These are phyloP conservation scores for Biscogniauxia mediterranea DNA, from an alignment of 2,329 filamentous ascomycete species.

Conservation along the genomic window DNA sequence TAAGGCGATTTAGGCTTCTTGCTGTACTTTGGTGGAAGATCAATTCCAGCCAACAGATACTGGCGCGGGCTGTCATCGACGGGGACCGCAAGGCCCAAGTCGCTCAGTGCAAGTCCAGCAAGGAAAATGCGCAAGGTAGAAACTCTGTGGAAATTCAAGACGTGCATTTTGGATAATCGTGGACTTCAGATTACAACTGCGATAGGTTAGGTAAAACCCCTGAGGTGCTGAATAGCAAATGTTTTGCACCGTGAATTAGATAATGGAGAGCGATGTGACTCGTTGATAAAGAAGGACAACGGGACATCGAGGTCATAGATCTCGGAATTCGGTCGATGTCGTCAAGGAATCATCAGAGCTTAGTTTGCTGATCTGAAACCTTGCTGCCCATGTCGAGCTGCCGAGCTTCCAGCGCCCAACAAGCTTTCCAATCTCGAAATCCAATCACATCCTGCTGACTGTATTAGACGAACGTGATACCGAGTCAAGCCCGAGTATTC, in stretches of 20 bases:
- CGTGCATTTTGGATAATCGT: conserved; percentile 23
- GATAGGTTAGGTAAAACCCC: neutral
- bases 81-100: conserved; percentile 27
- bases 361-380: neutral
- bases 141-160: conserved; percentile 13
- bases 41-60: conserved; percentile 50
- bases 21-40: conserved; percentile 43
- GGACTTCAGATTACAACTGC: neutral
- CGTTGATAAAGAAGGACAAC: neutral
- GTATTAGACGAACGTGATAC: neutral
- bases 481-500: neutral
- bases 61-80: conserved; percentile 53
- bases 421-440: neutral
- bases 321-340: neutral
- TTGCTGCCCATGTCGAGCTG: neutral
- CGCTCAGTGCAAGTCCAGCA: conserved; percentile 25
- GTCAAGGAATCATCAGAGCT: neutral
- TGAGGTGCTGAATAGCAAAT: neutral
- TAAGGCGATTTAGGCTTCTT: conserved; percentile 50
- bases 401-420: neutral
- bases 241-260: neutral
- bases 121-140: conserved; percentile 24
- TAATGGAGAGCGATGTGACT: neutral
- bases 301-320: neutral
- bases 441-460: neutral